Conservation (phyloP, 225 moss, liverwort and hornwort genomes). For the Asterella californica region DNA sequence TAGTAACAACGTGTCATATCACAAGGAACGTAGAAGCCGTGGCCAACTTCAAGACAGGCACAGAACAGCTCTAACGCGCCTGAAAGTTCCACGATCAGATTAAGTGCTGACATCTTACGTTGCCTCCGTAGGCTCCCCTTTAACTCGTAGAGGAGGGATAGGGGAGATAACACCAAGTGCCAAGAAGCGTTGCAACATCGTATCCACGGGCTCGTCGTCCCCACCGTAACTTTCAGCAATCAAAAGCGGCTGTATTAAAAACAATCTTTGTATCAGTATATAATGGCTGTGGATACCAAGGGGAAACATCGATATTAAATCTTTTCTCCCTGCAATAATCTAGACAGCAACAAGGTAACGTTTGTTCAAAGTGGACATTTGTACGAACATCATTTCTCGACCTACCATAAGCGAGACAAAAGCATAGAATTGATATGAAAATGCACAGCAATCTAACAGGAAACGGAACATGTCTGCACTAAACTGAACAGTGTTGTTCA, state of each 20-base stretch:
- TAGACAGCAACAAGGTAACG: too few species aligned
- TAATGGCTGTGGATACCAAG: background rate
- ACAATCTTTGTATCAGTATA: background rate
- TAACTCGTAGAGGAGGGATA: constrained; percentile 71
- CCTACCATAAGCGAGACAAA: background rate
- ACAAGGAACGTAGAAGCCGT: too few species aligned
- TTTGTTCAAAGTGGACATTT: too few species aligned
- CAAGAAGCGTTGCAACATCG: constrained; percentile 65
- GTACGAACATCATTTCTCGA: background rate
- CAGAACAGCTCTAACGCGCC: too few species aligned
- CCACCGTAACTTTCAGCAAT: constrained; percentile 97
- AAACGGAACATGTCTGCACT: background rate
- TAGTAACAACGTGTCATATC: background rate
- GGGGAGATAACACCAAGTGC: constrained; percentile 56
- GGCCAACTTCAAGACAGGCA: too few species aligned
- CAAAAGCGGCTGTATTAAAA: constrained; percentile 54
- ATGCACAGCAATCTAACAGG: background rate
- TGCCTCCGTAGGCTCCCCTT: constrained; percentile 77
- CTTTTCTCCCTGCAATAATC: too few species aligned
- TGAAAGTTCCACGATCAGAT: background rate
- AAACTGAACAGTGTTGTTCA: too few species aligned
- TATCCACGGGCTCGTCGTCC: constrained; percentile 95
- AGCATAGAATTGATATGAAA: too few species aligned
- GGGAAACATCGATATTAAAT: background rate
- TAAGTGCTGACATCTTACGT: constrained; percentile 51